phyloP scores from a whole-genome alignment of 495 filamentous ascomycete genomes.

The Glutinoglossum americanum region DNA sequence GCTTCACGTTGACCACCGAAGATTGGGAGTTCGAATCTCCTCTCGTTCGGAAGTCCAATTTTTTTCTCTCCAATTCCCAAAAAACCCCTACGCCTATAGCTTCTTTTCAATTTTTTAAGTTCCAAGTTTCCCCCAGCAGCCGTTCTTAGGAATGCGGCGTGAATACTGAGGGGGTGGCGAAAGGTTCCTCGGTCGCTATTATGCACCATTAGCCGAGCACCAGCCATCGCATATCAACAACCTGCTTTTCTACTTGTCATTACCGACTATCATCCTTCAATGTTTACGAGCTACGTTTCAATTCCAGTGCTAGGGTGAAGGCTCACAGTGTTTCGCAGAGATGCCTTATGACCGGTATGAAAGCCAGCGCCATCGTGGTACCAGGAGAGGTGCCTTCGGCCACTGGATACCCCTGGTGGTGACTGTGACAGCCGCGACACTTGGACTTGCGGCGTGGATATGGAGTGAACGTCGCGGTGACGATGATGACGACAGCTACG shows the following conservation, averaged over 20 bases:
- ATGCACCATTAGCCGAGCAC: neutral
- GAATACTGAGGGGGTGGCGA: no score
- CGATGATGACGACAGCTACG: constrained; percentile 34
- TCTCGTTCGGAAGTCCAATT: neutral
- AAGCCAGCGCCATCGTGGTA: constrained; percentile 30
- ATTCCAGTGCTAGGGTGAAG: neutral
- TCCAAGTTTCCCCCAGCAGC: no score
- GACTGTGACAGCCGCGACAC: constrained; percentile 66
- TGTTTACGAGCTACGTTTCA: neutral
- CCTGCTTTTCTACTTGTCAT: neutral
- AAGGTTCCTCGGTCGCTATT: neutral
- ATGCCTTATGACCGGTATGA: constrained; percentile 45
- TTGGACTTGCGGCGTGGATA: constrained; percentile 72
- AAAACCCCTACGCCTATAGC: no score
- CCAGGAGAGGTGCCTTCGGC: constrained; percentile 45
- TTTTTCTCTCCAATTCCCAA: neutral
- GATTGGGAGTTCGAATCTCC: constrained; percentile 3
- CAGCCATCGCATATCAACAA: neutral
- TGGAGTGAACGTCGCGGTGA: constrained; percentile 69
- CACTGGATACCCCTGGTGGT: constrained; percentile 74
- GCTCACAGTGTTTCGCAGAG: constrained; percentile 7
- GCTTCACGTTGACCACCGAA: neutral
- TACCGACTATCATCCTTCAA: neutral
- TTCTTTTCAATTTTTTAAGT: no score
- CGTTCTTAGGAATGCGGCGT: no score